Evolutionary conservation across 2,329 filamentous ascomycete genomes (phyloP).

Genomic region (Diaporthe sp.): DNA sequence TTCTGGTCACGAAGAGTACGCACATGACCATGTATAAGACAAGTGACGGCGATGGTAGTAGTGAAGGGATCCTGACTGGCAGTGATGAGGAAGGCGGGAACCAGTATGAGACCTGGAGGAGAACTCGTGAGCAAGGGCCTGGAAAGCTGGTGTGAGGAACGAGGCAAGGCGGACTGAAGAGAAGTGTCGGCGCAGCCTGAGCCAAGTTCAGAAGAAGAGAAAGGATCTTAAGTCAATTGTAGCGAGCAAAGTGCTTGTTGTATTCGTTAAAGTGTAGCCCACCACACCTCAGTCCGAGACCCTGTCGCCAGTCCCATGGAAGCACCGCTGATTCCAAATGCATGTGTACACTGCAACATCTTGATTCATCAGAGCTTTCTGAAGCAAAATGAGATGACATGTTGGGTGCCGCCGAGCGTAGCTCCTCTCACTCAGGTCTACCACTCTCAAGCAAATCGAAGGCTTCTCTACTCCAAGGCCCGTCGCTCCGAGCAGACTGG

Average conservation of each 20-base stretch:
- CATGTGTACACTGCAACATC: not conserved
- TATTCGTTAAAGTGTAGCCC: not conserved
- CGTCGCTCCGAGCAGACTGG: conserved; percentile 62
- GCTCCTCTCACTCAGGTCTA: conserved; percentile 56
- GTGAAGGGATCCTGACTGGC: conserved; percentile 28
- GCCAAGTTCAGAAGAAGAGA: not conserved
- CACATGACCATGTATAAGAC: conserved; percentile 31
- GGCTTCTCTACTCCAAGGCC: conserved; percentile 78
- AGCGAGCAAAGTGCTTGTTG: not conserved
- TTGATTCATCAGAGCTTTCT: not conserved
- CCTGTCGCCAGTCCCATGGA: not conserved
- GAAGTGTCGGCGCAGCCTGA: not conserved
- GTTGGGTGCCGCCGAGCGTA: not conserved
- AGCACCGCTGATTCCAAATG: not conserved
- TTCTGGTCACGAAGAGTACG: conserved; percentile 35
- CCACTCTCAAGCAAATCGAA: conserved; percentile 74
- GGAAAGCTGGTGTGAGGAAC: not conserved
- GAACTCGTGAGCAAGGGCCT: not conserved
- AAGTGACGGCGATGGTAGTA: conserved; percentile 28
- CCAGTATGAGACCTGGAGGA: not conserved
- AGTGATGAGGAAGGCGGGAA: conserved; percentile 16
- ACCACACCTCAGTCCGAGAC: not conserved
- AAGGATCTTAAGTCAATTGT: not conserved
- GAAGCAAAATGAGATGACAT: not conserved
- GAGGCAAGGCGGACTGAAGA: not conserved